Base-by-base conservation (phyloP, 2,329 filamentous ascomycete species). In the Chrysosporium keratinophilum region DNA sequence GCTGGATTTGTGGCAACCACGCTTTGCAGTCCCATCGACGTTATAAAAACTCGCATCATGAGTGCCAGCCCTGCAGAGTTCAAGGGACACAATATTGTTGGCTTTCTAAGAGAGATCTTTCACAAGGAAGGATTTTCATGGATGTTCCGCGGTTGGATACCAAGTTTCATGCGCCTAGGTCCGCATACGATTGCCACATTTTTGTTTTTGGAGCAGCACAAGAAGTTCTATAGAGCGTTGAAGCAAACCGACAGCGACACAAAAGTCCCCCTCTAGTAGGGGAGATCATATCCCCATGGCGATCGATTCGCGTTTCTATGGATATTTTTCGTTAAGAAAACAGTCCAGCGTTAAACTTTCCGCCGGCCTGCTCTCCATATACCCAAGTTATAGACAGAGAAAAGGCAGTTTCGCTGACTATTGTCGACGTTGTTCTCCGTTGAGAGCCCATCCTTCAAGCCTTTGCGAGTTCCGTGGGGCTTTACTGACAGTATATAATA, bases 61-160 rank as follows among this genome's bases (percentile, higher is more conserved):
- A 79, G 74, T 56, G 77, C 80, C 1, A 72, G 67, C 1, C 64
- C 65, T 9, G 61, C 65, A 0, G 69, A 73, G 53, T 63, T 64
- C 35, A 74, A 63, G 65, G 76, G 62, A 5, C 68, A 71, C 5
- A 68, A 68, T 37, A 67, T 83, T 3, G 57, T 75, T 3, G 67
- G 67, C 37, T 64, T 82, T 33, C 62, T 84, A 47, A 70, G 71
- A 19, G 74, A 79, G 17, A 79, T 81, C 34, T 77, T 73, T 54
- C 70, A 71, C 49, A 72, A 75, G 48, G 81, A 84, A 64, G 82
- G 82, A 10, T 67, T 80, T 34, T 68, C 73, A 4, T 84, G 81
- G 81, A 79, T 81, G 70, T 84, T 83, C 70, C 76, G 79, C 59
- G 81, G 81, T 23, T 84, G 81, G 81, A 78, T 82, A 14, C 81